Percentiles rank a stretch among this genome's conserved stretches.
Conservation (phyloP, 768 basidiomycete species). For the Strobilomyces dryophilus region DNA sequence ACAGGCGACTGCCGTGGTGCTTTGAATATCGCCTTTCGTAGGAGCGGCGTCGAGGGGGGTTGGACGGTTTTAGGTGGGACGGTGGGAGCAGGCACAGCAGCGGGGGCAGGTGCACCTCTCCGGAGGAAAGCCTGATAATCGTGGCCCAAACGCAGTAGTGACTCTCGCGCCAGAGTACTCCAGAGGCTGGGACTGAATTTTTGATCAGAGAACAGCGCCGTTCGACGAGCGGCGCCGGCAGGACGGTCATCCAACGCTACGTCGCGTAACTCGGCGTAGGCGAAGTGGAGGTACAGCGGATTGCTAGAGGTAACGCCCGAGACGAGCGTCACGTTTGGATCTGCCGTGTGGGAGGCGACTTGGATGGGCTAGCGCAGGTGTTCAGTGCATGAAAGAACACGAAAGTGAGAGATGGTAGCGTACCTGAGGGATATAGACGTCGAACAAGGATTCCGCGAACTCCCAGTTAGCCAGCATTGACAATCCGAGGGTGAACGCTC, state of each 20-base stretch:
- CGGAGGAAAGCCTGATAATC: constrained; percentile 68
- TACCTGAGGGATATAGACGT: constrained; percentile 55
- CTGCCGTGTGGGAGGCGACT: constrained; percentile 42
- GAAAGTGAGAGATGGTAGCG: background rate
- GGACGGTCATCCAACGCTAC: constrained; percentile 44
- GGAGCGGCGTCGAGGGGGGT: constrained; percentile 35
- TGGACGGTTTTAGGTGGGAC: constrained; percentile 26
- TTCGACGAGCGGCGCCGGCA: constrained; percentile 41
- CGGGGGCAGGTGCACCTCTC: constrained; percentile 41
- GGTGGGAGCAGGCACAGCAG: constrained; percentile 18
- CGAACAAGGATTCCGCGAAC: constrained; percentile 55
- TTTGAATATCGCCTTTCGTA: constrained; percentile 39
- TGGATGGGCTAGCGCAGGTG: constrained; percentile 39
- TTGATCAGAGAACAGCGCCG: constrained; percentile 63
- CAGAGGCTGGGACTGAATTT: constrained; percentile 63
- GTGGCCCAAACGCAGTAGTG: constrained; percentile 45
- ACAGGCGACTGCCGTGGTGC: constrained; percentile 45
- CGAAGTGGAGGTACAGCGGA: constrained; percentile 54
- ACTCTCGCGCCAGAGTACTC: constrained; percentile 54
- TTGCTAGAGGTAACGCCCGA: constrained; percentile 60
- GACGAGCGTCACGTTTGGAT: constrained; percentile 53
- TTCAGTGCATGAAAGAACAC: constrained; percentile 1
- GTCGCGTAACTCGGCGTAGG: constrained; percentile 57
- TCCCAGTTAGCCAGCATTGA: constrained; percentile 62
- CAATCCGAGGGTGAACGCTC: constrained; percentile 48